phyloP scores from a whole-genome alignment of 2,329 filamentous ascomycete genomes.

The Coniochaeta ligniaria region DNA sequence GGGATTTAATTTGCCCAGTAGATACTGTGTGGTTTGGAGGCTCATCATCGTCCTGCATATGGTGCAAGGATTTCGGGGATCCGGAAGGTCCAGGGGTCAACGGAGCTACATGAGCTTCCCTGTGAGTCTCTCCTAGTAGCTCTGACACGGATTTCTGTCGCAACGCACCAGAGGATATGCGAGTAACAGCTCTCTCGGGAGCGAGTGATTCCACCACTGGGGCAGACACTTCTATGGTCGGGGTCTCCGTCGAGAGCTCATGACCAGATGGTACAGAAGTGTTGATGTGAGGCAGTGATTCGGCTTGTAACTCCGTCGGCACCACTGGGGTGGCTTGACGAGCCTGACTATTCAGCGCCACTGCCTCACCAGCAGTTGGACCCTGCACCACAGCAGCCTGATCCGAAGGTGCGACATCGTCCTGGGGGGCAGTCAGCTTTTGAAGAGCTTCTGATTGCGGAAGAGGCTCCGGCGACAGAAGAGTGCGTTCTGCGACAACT shows the following conservation, averaged over 20 bases:
- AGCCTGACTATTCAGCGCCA: neutral
- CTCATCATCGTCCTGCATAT: neutral
- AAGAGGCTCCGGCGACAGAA: neutral
- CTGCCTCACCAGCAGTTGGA: neutral
- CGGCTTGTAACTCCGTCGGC: neutral
- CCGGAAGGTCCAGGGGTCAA: neutral
- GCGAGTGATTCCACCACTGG: neutral
- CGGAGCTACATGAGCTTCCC: conserved; percentile 7
- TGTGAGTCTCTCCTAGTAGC: conserved; percentile 55
- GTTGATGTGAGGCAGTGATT: neutral
- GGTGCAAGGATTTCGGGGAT: neutral
- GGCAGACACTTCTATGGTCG: neutral
- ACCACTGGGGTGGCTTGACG: neutral
- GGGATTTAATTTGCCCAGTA: conserved; percentile 7
- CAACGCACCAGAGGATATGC: conserved; percentile 63
- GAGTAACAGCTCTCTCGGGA: conserved; percentile 54
- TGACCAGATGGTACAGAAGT: conserved; percentile 3
- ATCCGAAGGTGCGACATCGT: neutral
- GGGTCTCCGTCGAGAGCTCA: neutral
- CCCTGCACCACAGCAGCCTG: neutral
- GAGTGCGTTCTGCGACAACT: neutral
- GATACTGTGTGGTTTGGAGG: neutral
- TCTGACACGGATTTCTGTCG: conserved; percentile 67
- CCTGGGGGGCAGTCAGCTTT: neutral
- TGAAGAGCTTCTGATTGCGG: neutral